Evolutionary conservation across 2,329 filamentous ascomycete genomes (phyloP).

Genomic region (Ceratocystis diversiconidia): DNA sequence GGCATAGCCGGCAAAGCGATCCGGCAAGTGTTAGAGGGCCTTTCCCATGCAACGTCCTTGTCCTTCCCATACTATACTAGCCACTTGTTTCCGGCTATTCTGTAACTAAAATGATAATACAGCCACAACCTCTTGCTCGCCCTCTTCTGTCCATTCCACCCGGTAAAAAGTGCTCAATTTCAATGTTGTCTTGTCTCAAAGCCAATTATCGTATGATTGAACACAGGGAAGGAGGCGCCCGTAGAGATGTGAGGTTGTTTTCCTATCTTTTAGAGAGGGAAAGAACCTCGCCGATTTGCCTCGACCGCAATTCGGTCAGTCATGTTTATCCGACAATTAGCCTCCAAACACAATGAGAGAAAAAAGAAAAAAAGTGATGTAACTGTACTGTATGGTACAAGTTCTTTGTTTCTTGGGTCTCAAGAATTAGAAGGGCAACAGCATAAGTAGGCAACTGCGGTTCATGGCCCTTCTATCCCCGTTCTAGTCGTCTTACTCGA

Average conservation of each 20-base stretch:
- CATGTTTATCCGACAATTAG: background rate
- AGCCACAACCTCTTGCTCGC: no score
- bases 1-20: background rate
- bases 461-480: no score
- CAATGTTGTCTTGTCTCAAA: background rate
- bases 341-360: background rate
- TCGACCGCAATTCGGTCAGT: background rate
- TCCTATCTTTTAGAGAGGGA: background rate
- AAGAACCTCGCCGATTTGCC: background rate
- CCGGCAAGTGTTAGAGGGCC: background rate
- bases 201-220: background rate
- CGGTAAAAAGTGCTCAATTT: background rate
- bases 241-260: background rate
- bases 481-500: no score
- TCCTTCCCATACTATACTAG: background rate
- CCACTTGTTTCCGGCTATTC: background rate
- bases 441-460: no score
- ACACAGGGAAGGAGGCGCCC: background rate
- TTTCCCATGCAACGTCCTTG: background rate
- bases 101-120: background rate
- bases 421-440: no score
- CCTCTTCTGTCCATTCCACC: background rate
- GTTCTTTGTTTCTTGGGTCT: background rate
- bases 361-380: background rate
- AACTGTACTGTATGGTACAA: background rate